Evolutionary conservation across 768 basidiomycete species (phyloP).

Genomic region (Tylopilus felleus): DNA sequence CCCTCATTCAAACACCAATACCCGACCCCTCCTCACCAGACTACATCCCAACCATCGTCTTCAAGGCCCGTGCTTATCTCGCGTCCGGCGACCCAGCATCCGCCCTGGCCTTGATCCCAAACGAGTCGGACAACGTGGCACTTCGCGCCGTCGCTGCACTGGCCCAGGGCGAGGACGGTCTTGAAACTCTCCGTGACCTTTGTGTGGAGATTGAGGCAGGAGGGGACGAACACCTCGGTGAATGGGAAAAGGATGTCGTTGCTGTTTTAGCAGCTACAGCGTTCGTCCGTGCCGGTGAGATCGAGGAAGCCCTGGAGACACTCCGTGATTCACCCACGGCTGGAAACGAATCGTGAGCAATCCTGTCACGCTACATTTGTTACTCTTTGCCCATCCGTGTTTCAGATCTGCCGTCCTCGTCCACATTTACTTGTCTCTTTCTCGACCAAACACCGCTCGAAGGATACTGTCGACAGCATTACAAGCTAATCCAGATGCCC

Average conservation of each 20-base stretch:
- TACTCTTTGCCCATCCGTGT: background rate
- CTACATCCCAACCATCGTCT: constrained; percentile 62
- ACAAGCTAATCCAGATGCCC: constrained; percentile 84
- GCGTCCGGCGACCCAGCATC: constrained; percentile 60
- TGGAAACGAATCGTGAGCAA: constrained; percentile 81
- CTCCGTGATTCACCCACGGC: constrained; percentile 66
- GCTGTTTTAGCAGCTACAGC: constrained; percentile 83
- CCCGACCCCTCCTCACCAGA: constrained; percentile 64
- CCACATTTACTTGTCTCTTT: constrained; percentile 88
- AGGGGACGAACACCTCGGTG: constrained; percentile 56
- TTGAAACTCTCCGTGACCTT: constrained; percentile 84
- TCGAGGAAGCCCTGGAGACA: constrained; percentile 91
- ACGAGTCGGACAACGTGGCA: constrained; percentile 59
- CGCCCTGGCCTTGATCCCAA: constrained; percentile 55
- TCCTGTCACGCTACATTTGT: background rate
- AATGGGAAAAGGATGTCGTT: constrained; percentile 69
- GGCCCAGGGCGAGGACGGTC: constrained; percentile 56
- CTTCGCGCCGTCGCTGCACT: constrained; percentile 70
- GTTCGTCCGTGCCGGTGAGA: constrained; percentile 77
- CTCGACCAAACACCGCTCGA: constrained; percentile 82
- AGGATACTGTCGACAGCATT: constrained; percentile 82
- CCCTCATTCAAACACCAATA: constrained; percentile 50
- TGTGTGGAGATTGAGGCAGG: constrained; percentile 84
- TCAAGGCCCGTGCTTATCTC: constrained; percentile 75
- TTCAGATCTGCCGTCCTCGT: constrained; percentile 74